Evolutionary conservation across 2,329 filamentous ascomycete genomes (phyloP), one percentile per base, ranked within the genome.

Genomic region (Blumeriella jaapii): DNA sequence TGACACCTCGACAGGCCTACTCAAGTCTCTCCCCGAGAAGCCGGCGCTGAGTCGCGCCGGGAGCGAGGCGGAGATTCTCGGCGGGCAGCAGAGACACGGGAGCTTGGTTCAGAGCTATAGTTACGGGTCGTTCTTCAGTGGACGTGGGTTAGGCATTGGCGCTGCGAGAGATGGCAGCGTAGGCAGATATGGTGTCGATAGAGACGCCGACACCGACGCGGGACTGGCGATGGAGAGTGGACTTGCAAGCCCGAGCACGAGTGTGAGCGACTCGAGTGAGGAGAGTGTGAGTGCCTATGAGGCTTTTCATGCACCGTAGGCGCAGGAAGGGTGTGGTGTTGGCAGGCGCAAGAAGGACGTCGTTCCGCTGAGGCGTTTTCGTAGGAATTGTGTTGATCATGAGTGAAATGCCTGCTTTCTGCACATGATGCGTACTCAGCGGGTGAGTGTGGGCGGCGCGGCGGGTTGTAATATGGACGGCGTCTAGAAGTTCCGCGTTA

Each of bases 21-120:
- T 82, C 15, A 79, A 79, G 53, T 70, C 76, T 46, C 65, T 83
- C 12, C 78, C 79, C 0, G 75, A 79, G 52, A 84, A 84, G 57
- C 79, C 78, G 6, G 68, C 68, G 15, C 67, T 83, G 49, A 75
- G 70, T 50, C 63, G 71, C 28, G 67, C 60, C 22, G 65, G 44
- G 0, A 49, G 46, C 29, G 52, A 54, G 29, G 39, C 30, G 6
- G 50, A 55, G 12, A 50, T 42, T 30, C 15, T 51, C 1, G 40
- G 43, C 16, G 40, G 38, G 2, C 38, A 31, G 6, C 39, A 42
- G 24, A 38, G 39, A 24, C 44, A 47, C 20, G 44, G 49, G 22
- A 49, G 36, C 26, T 32, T 42, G 2, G 45, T 36, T 14, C 47
- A 49, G 19, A 45, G 46, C 6, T 48, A 47, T 20, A 36, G 40